These are phyloP conservation scores for Trichoderma gamsii DNA, from an alignment of 495 filamentous ascomycete genomes.

Conservation along the genomic window DNA sequence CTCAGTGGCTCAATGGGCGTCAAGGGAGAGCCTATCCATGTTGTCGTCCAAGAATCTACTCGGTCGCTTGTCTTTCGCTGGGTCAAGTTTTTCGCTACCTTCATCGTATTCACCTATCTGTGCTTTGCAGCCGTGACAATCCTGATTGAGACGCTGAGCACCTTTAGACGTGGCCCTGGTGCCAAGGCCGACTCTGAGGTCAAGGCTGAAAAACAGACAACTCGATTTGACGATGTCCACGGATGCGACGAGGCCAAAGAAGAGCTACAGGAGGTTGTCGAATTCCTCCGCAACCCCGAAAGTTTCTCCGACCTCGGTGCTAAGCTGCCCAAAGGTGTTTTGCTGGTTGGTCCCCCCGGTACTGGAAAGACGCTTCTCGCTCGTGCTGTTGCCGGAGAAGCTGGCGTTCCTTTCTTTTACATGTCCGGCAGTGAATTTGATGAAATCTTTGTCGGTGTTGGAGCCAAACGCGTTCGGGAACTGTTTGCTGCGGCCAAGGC, in stretches of 20 bases:
- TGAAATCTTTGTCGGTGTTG: slow-evolving; percentile 96
- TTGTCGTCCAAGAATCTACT: slow-evolving; percentile 89
- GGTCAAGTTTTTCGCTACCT: slow-evolving; percentile 78
- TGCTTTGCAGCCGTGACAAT: slow-evolving; percentile 69
- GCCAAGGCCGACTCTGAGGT: slow-evolving; percentile 67
- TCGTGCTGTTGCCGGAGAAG: slow-evolving; percentile 92
- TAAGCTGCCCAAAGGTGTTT: slow-evolving; percentile 92
- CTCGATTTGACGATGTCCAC: slow-evolving; percentile 89
- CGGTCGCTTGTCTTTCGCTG: slow-evolving; percentile 77
- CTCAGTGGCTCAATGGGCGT: slow-evolving; percentile 21
- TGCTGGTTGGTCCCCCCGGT: slow-evolving; percentile 91
- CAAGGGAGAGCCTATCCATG: slow-evolving; percentile 74
- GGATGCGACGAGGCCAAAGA: slow-evolving; percentile 98
- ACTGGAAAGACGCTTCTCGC: slow-evolving; percentile 95
- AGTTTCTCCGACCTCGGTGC: slow-evolving; percentile 87
- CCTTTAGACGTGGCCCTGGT: slow-evolving; percentile 70
- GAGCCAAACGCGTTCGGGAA: slow-evolving; percentile 94
- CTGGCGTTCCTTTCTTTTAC: slow-evolving; percentile 98
- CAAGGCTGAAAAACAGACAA: slow-evolving; percentile 81
- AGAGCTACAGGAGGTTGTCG: slow-evolving; percentile 92
- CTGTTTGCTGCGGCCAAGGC: slow-evolving; percentile 81
- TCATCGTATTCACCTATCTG: slow-evolving; percentile 68
- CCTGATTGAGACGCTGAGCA: slow-evolving; percentile 67
- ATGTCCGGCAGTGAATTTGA: slow-evolving; percentile 99
- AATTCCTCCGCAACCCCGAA: slow-evolving; percentile 88